Percentiles rank a stretch among this genome's conserved stretches.
phyloP scores from a whole-genome alignment of 2,329 filamentous ascomycete genomes.

The Ophidiomyces ophidiicola region DNA sequence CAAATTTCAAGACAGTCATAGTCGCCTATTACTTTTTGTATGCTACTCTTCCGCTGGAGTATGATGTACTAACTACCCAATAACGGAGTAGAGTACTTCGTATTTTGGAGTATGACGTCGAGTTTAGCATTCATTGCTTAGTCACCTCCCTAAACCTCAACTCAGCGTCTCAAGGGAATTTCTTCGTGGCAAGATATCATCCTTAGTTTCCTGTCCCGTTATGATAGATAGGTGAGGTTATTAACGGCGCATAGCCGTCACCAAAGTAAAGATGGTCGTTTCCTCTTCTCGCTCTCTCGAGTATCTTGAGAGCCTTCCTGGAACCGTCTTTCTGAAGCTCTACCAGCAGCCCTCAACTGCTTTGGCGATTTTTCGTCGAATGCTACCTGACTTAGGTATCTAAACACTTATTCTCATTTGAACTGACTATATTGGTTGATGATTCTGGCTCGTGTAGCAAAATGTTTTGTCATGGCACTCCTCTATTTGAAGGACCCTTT shows the following conservation, averaged over 20 bases:
- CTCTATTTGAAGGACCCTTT: conserved; percentile 80
- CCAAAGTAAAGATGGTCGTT: conserved; percentile 36
- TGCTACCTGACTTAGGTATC: conserved; percentile 79
- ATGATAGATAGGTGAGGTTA: conserved; percentile 15
- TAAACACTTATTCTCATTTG: not conserved
- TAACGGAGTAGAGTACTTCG: not conserved
- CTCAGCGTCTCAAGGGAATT: not conserved
- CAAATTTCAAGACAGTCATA: conserved; percentile 50
- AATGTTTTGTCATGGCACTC: conserved; percentile 90
- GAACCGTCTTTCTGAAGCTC: conserved; percentile 77
- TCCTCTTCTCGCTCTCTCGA: conserved; percentile 58
- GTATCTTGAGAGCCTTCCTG: conserved; percentile 83
- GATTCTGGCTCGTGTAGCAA: conserved; percentile 46
- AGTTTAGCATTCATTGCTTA: too few species aligned
- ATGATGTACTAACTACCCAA: conserved; percentile 1
- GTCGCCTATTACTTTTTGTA: not conserved
- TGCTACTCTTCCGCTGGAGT: too few species aligned
- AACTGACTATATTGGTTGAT: conserved; percentile 11
- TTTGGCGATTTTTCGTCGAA: conserved; percentile 89
- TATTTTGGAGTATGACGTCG: too few species aligned
- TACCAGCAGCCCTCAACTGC: conserved; percentile 95
- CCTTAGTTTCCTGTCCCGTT: not conserved
- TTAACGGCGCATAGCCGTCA: conserved; percentile 10
- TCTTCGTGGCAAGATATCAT: too few species aligned
- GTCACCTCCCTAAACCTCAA: not conserved